phyloP scores from a whole-genome alignment of 2,329 filamentous ascomycete genomes.

The Hypoxylon rubiginosum region DNA sequence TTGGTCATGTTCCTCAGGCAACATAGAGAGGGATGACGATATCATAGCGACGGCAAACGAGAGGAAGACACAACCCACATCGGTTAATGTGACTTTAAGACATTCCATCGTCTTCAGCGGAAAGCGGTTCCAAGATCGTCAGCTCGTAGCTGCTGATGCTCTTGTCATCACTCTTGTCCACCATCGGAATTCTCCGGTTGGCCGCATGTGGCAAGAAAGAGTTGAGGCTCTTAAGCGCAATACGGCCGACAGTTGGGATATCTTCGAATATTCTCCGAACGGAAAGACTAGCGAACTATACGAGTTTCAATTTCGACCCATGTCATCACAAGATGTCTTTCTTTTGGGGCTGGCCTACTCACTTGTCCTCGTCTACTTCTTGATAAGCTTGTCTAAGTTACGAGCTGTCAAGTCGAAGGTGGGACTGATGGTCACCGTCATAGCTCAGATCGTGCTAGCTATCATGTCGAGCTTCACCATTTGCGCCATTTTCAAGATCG shows the following conservation, averaged over 20 bases:
- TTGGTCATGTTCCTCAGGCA: conserved; percentile 76
- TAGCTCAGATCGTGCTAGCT: conserved; percentile 77
- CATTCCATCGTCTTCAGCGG: conserved; percentile 86
- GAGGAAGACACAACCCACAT: conserved; percentile 71
- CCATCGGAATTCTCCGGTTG: conserved; percentile 73
- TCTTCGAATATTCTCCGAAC: conserved; percentile 69
- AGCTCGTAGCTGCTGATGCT: conserved; percentile 79
- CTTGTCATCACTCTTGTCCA: conserved; percentile 84
- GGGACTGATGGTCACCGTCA: conserved; percentile 78
- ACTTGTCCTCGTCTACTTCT: conserved; percentile 73
- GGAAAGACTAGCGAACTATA: conserved; percentile 74
- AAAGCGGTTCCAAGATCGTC: conserved; percentile 78
- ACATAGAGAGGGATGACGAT: conserved; percentile 71
- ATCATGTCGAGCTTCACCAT: conserved; percentile 85
- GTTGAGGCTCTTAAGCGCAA: conserved; percentile 66
- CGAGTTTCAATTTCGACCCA: conserved; percentile 82
- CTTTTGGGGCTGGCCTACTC: conserved; percentile 75
- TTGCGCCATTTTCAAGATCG: conserved; percentile 80
- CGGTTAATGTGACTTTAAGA: conserved; percentile 79
- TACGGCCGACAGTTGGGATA: conserved; percentile 69
- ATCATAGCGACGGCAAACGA: conserved; percentile 78
- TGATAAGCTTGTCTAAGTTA: conserved; percentile 75
- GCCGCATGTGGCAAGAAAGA: conserved; percentile 73
- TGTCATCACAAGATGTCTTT: conserved; percentile 75
- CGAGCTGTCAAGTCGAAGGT: conserved; percentile 81